Evolutionary conservation across 2,329 filamentous ascomycete species (phyloP), one percentile per base, ranked within the genome.

Genomic region (Aspergillus tamarii): DNA sequence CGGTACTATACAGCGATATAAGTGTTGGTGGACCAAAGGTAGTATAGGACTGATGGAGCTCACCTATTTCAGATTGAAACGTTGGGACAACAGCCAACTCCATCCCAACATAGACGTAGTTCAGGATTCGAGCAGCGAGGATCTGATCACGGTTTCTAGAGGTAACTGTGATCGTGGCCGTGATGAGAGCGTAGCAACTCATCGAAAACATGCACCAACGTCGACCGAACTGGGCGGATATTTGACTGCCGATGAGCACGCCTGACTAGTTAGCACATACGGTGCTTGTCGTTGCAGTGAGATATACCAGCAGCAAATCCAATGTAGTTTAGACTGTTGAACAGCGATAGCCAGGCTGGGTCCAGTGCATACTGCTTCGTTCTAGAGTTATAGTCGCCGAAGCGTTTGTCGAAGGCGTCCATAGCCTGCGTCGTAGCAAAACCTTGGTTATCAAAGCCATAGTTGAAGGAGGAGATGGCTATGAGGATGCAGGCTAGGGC

Each of bases 31-130:
- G 16, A 19, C 12, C 7, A 14, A 48, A 26, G 9, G 21, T 23
- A 48, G 4, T 50, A 7, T 23, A 50, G 11, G 9, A 11, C 3
- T 11, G 4, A 14, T 30, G 23, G 7, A 14, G 21, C 26, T 28
- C 39, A 60, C 57, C 57, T 32, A 63, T 63, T 16, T 63, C 67
- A 0, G 79, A 73, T 11, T 81, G 70, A 16, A 50, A 50, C 4
- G 26, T 50, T 28, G 46, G 46, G 14, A 50, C 46, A 30, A 50
- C 46, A n/a, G 46, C 23, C 14, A 50, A 30, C 63, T 81, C 78
- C 73, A 79, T 80, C 16, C 78, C 79, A 36, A 80, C 70, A 54
- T 81, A 81, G 23, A 77, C 57, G 57, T 79, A 80, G 43, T 77
- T 76, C 4, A 81, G 67, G 8, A 77, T 76, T 3, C 77, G 72